A percentile compares a stretch with the other conserved stretches of the same genome.
Evolutionary conservation across 2,329 filamentous ascomycete species (phyloP).

Genomic region (Fusarium tricinctum): DNA sequence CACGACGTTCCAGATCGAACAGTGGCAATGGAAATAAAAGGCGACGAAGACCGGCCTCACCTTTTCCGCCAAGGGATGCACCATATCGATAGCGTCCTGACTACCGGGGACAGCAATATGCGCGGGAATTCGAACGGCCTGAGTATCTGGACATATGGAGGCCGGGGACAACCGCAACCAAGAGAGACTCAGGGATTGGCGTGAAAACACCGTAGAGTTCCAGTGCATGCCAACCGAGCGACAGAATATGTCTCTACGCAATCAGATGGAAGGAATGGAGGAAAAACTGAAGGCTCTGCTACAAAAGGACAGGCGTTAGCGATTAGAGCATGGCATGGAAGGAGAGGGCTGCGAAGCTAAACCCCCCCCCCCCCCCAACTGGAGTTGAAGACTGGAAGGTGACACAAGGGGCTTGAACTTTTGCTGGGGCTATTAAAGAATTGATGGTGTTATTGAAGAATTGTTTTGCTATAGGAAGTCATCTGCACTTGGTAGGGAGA

Average conservation of each 20-base stretch:
- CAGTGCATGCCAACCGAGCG: conserved; percentile 1
- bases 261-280: fast-evolving
- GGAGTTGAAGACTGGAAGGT: neutral
- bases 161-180: neutral
- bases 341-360: neutral
- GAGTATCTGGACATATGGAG: too few relatives aligned
- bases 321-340: neutral
- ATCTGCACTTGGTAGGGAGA: neutral
- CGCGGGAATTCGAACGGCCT: neutral
- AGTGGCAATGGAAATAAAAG: neutral
- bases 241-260: neutral
- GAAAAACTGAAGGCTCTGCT: neutral
- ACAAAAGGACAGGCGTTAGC: neutral
- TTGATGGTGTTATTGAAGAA: too few relatives aligned
- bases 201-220: conserved; percentile 26
- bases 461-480: neutral
- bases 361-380: neutral
- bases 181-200: neutral
- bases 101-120: neutral
- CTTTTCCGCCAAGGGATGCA: neutral
- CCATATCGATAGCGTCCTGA: neutral
- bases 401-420: neutral
- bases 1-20: neutral
- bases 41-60: neutral
- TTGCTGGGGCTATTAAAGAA: too few relatives aligned